Evolutionary conservation across 805 yeast species (phyloP), one percentile per base, ranked within the genome.

Genomic region (Yamadazyma paraphyllophila): DNA sequence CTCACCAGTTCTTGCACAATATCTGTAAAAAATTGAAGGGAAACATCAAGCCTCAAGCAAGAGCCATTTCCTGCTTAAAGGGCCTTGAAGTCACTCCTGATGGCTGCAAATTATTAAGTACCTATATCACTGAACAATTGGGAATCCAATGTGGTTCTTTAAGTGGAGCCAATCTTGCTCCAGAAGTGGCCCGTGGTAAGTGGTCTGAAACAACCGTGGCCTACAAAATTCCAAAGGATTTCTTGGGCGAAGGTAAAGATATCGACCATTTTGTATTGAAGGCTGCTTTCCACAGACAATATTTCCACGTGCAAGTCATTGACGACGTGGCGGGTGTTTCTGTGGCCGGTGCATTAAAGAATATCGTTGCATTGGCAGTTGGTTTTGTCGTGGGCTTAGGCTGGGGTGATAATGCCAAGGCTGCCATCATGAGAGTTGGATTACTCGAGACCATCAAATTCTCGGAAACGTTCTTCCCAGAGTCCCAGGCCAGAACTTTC

Each of bases 391-490:
- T 71, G 55, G 77, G 77, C 34, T 62, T 62, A 45, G 75, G 75
- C 39, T 72, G 77, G 77, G 77, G 77, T 55, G 77, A 72, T 61
- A 72, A 72, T 47, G 76, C 77, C 50, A 72, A 71, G 61, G 63
- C 76, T 32, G 77, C 77, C 36, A 63, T 72, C 53, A 72, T 72
- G 77, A 66, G 77, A 59, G 63, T 71, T 45, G 77, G 77, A 3
- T 54, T 72, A 38, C 57, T 66, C 48, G 77, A 72, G 55, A 71
- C 61, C 45, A 70, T 72, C 53, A 69, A 66, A 53, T 72, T 72
- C 51, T 69, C 76, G 2, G 77, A 82, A 61, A 77, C 76, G 56
- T 92, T 88, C 71, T 66, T 72, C 52, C 74, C 74, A 2, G 65
- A 67, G 46, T 62, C 72, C 25, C 45, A 60, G 39, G 52, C 63